phyloP scores from a whole-genome alignment of 345 rosid species.

The Eucalyptus caleyi region DNA sequence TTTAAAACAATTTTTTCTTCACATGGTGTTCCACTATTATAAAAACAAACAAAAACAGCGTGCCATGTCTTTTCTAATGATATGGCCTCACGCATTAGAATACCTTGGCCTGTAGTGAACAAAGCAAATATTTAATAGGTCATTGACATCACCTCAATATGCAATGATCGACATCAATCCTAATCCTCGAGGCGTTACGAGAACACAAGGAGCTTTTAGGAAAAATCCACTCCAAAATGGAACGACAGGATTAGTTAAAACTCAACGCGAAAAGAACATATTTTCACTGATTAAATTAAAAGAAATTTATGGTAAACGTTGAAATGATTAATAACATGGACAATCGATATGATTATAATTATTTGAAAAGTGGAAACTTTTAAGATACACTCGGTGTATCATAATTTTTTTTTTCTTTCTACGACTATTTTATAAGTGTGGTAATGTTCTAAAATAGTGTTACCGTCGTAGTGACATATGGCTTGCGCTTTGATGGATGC shows the following conservation, averaged over 20 bases:
- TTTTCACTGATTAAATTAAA: neutral
- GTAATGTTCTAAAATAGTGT: neutral
- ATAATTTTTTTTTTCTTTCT: neutral
- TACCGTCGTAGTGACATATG: neutral
- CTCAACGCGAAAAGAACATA: accelerated
- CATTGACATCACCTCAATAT: neutral
- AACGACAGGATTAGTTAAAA: neutral
- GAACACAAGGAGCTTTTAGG: neutral
- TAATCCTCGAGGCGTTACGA: neutral
- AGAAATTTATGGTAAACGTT: neutral
- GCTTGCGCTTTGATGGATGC: neutral
- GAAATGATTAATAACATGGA: neutral
- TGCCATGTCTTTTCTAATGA: neutral
- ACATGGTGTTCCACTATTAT: neutral
- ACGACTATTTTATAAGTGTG: neutral
- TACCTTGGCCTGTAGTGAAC: neutral
- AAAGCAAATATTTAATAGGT: neutral
- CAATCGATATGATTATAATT: neutral
- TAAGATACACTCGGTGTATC: neutral
- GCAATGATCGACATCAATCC: neutral
- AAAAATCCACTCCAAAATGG: neutral
- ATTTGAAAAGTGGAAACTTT: neutral
- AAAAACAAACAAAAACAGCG: neutral
- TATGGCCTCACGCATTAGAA: neutral
- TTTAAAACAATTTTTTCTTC: neutral